Evolutionary conservation across 768 basidiomycete genomes (phyloP), one percentile per base, ranked within the genome.

Genomic region (Lentinula detonsa): DNA sequence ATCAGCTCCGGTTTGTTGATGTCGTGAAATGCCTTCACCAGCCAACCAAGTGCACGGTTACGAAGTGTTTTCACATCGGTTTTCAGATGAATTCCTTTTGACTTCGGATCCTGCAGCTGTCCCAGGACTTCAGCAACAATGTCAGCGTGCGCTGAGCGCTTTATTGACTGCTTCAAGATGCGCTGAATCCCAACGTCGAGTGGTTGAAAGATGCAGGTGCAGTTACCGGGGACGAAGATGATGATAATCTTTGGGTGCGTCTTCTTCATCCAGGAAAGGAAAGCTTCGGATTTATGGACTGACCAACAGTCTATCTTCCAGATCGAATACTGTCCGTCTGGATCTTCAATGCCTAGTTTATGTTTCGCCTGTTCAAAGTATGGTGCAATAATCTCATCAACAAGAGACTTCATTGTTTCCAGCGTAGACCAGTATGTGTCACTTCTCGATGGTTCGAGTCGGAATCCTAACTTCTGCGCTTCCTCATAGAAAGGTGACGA

Each of bases 251-350:
- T 68, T 8, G 72, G 70, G 51, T 75, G 72, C 0, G 63, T 65
- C 10, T 54, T 48, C 42, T 62, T 62, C 67, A 79, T 69, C 74
- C 73, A 78, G 0, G 4, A n/a, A 3, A 69, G 62, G 59, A 79
- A 79, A 15, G 70, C 70, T 7, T 59, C 28, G 7, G 72, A 73
- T 0, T 71, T 63, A 59, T 79, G 78, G 15, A 78, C 76, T 0
- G 72, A 71, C 72, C 72, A 76, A 37, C 62, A 57, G 54, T 77
- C 73, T 37, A 77, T 74, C 18, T 66, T 60, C 70, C 70, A 72
- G 50, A 76, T 50, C 11, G 49, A 50, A 21, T 31, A 31, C 28
- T 50, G 49, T 50, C 10, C 49, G 11, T 50, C 49, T 18, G 49
- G 10, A 11, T 50, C 28, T 18, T 10, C 18, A 8, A 68, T 56